Conservation (phyloP, 805 yeast genomes). For the Candida coleopterorum region DNA sequence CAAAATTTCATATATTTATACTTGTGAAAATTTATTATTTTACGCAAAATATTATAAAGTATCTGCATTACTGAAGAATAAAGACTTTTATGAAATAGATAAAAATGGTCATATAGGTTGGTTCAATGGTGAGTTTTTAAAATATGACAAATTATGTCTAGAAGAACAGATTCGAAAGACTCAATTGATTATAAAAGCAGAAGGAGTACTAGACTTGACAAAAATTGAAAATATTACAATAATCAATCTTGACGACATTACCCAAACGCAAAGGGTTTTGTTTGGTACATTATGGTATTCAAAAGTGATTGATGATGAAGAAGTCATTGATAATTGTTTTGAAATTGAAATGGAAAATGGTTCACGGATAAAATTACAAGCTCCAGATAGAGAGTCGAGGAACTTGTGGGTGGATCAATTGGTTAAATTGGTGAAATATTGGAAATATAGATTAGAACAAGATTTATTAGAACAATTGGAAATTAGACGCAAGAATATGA, state of each 20-base stretch:
- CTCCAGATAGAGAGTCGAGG: conserved; percentile 45
- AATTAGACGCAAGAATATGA: conserved; percentile 43
- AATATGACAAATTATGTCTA: conserved; percentile 54
- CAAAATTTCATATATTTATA: conserved; percentile 57
- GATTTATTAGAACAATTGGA: conserved; percentile 34
- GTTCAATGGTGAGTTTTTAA: conserved; percentile 49
- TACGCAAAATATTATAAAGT: conserved; percentile 45
- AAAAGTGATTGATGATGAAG: conserved; percentile 19
- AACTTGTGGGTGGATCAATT: conserved; percentile 66
- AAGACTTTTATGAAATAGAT: conserved; percentile 51
- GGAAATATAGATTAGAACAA: conserved; percentile 47
- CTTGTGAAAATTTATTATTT: conserved; percentile 59
- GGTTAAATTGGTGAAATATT: conserved; percentile 43
- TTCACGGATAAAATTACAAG: conserved; percentile 46
- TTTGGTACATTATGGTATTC: conserved; percentile 30
- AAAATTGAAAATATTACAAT: conserved; percentile 38
- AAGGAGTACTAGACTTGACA: conserved; percentile 57
- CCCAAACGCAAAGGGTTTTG: conserved; percentile 21
- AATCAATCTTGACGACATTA: conserved; percentile 20
- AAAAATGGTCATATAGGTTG: conserved; percentile 53
- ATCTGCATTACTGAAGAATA: conserved; percentile 54
- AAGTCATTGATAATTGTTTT: conserved; percentile 45
- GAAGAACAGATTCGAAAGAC: conserved; percentile 62
- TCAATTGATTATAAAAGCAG: conserved; percentile 50
- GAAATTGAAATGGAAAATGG: conserved; percentile 48